Evolutionary conservation across 805 yeast genomes (phyloP), one percentile per base, ranked within the genome.

Genomic region (Wickerhamiella alocasiicola): DNA sequence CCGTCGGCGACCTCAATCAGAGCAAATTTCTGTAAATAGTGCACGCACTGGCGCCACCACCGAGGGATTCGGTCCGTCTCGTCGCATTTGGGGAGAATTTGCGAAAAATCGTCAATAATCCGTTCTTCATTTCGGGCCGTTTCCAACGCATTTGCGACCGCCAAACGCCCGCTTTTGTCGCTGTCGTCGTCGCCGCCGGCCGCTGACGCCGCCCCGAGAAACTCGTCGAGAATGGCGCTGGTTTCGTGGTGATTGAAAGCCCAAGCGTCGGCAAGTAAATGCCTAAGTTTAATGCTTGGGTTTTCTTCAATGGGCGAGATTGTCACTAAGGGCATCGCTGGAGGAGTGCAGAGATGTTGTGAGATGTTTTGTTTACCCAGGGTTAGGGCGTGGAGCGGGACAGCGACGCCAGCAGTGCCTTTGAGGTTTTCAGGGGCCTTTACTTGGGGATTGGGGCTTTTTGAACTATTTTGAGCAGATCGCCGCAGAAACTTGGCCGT

Each of bases 21-120:
- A 17, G 29, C 41, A 30, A 37, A 37, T 35, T 29, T 37, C 4
- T 29, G 12, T 16, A 37, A 17, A 20, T 37, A 37, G 27, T 35
- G 35, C 16, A 37, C 30, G 24, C 41, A 37, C 30, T 30, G 41
- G 18, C 41, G 24, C 41, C 41, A 37, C 41, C 41, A 37, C 12
- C 35, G 34, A 11, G 34, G 31, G 17, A 37, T 28, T 6, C 32
- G 28, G 3, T 28, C 31, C 7, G 21, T 28, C 16, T 37, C 41
- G 6, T 18, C 34, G 24, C 41, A 37, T 4, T 23, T 23, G 3
- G 41, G 41, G 5, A 37, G 27, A 15, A 37, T 18, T n/a, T 25
- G 18, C 9, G 24, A 13, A 3, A 37, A 26, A 6, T 37, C 41
- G 13, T 28, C 41, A 2, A 37, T 5, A 5, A 37, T 31, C 6